Conservation (phyloP, 164 flowering plant species). For the Magnolia sinica region DNA sequence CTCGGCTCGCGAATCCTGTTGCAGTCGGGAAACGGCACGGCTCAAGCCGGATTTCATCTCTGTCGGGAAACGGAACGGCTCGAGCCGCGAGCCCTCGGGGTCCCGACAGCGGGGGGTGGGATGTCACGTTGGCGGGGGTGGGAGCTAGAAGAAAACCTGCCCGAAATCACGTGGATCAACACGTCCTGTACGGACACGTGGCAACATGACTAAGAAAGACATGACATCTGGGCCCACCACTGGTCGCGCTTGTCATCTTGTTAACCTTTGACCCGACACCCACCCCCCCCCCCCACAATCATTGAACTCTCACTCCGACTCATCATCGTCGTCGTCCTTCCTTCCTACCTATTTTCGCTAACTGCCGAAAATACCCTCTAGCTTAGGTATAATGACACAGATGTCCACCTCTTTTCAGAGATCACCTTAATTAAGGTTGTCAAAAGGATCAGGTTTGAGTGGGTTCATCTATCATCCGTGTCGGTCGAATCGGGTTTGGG, state of each 20-base stretch:
- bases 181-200: conserved; percentile 45
- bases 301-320: conserved; percentile 32
- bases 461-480: too few species aligned
- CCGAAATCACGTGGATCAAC: conserved; percentile 59
- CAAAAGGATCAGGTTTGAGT: too few species aligned
- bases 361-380: neutral
- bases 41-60: too few species aligned
- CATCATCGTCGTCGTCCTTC: neutral
- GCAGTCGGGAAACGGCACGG: too few species aligned
- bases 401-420: too few species aligned
- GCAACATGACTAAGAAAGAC: neutral
- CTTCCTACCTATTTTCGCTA: too few species aligned
- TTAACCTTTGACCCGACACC: conserved; percentile 48
- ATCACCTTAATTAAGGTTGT: too few species aligned
- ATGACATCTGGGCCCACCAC: conserved; percentile 26
- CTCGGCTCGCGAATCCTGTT: too few species aligned
- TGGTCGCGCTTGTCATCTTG: conserved; percentile 59
- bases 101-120: conserved; percentile 15
- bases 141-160: neutral
- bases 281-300: conserved; percentile 46
- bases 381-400: too few species aligned
- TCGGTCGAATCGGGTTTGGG: too few species aligned
- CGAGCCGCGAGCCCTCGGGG: neutral
- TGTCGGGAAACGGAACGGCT: too few species aligned
- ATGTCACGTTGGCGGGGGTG: conserved; percentile 47